A percentile compares a stretch with the other conserved stretches of the same genome.
These are phyloP conservation scores for Xylaria arbuscula DNA, from an alignment of 2,329 filamentous ascomycete genomes.

Conservation along the genomic window DNA sequence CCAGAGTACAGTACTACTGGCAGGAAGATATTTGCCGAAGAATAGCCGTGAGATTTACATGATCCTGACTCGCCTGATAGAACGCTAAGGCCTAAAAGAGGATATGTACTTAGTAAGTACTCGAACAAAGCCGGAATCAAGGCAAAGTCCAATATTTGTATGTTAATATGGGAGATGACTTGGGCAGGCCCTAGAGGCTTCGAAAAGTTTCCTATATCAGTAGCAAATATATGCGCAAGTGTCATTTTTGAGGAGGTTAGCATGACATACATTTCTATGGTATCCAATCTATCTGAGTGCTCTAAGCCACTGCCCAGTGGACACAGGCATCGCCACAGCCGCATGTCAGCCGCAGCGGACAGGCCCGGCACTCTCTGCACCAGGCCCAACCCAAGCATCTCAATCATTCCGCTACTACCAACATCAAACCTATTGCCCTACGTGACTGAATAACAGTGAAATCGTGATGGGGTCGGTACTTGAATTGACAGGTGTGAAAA, in stretches of 20 bases:
- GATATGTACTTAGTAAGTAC: slow-evolving; percentile 2
- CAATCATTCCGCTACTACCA: neutral
- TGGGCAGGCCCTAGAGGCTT: too few relatives aligned
- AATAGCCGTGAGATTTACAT: neutral
- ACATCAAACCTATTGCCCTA: neutral
- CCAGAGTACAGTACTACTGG: too few relatives aligned
- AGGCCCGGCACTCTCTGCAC: slow-evolving; percentile 1
- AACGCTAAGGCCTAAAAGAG: neutral
- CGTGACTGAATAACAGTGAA: neutral
- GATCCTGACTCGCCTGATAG: neutral
- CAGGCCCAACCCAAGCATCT: neutral
- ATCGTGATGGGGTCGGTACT: slow-evolving; percentile 52
- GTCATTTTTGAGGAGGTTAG: too few relatives aligned
- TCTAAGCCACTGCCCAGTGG: neutral
- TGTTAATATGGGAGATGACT: too few relatives aligned
- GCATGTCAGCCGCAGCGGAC: slow-evolving; percentile 27
- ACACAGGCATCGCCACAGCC: neutral
- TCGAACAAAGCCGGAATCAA: too few relatives aligned
- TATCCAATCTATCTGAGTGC: too few relatives aligned
- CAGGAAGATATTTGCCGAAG: neutral
- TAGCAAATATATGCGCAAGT: too few relatives aligned
- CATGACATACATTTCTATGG: too few relatives aligned
- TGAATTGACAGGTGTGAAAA: slow-evolving; percentile 56
- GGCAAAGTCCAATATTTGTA: neutral
- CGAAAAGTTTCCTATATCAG: too few relatives aligned